Evolutionary conservation across 2,329 filamentous ascomycete species (phyloP), one percentile per base, ranked within the genome.

Genomic region (Furcasterigmium sp.): DNA sequence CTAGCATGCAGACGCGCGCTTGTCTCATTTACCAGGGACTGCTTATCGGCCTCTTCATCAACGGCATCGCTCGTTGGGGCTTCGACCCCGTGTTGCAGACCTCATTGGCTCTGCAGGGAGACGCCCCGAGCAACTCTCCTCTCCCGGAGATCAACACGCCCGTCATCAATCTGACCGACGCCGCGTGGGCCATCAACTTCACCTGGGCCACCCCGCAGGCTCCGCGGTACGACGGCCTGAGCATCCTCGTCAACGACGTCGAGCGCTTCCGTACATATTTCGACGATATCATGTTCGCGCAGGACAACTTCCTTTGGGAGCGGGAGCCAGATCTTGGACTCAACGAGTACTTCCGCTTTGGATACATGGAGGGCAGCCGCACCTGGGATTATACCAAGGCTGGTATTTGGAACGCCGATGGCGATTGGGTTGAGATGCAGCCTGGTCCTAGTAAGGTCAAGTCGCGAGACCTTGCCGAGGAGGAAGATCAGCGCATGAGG

Each of bases 21-120:
- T 84, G 84, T 1, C 71, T 97, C 8, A 63, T 95, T 3, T 97
- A 93, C 57, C 91, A 97, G 62, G 93, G 93, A 10, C 70, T 98
- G 2, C 72, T 98, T 0, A 69, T 97, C 8, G 93, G 93, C 1
- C 75, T 97, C 0, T 97, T 96, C 62, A 84, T 96, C 66, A 96
- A 96, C 59, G 91, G 93, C 41, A 82, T 94, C 46, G 91, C 91
- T 4, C 78, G 91, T 35, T 97, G 93, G 93, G 91, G 91, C 1
- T 98, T 95, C 61, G 91, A 89, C 48, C 77, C 85, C 1, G 80
- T 98, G 37, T 76, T 98, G 14, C 84, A 98, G 64, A 97, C 93
- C 0, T 80, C 87, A 0, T 75, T 65, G 1, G 81, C 82, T 1
- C 67, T 98, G 19, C 81, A 82, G 42, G 82, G 80, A n/a, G 82